phyloP scores from a whole-genome alignment of 2,329 filamentous ascomycete species.

The Pseudocercospora pini-densiflorae region DNA sequence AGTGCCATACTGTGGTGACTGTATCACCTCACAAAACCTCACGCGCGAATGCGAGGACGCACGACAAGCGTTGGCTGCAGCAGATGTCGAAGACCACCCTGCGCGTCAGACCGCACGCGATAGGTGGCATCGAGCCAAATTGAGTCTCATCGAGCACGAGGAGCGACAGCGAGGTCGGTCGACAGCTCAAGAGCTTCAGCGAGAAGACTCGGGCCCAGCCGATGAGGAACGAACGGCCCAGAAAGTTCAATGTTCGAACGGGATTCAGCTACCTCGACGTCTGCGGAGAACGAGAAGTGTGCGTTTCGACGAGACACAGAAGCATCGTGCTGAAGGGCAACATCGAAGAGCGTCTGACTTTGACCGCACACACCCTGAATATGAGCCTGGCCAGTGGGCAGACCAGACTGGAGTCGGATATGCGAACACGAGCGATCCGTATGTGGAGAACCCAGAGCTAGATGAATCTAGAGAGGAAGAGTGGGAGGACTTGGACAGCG shows the following conservation, averaged over 20 bases:
- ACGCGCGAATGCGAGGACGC: not conserved
- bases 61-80: not conserved
- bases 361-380: not conserved
- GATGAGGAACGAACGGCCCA: not conserved
- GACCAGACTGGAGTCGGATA: conserved; percentile 1
- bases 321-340: conserved; percentile 4
- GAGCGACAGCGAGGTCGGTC: not conserved
- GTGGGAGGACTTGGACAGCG: not conserved
- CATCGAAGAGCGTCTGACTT: conserved; percentile 3
- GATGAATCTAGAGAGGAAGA: not conserved
- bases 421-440: conserved; percentile 1
- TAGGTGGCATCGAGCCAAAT: not conserved
- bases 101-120: not conserved
- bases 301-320: conserved; percentile 4
- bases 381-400: conserved; percentile 7
- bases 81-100: not conserved
- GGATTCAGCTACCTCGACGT: not conserved
- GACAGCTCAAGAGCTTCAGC: not conserved
- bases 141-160: not conserved
- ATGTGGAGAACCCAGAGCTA: not conserved
- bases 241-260: not conserved
- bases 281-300: not conserved
- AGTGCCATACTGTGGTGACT: not conserved
- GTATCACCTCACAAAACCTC: not conserved
- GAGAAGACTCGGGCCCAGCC: not conserved